Evolutionary conservation across 257 asterid species (phyloP).

Genomic region (Penstemon newberryi): DNA sequence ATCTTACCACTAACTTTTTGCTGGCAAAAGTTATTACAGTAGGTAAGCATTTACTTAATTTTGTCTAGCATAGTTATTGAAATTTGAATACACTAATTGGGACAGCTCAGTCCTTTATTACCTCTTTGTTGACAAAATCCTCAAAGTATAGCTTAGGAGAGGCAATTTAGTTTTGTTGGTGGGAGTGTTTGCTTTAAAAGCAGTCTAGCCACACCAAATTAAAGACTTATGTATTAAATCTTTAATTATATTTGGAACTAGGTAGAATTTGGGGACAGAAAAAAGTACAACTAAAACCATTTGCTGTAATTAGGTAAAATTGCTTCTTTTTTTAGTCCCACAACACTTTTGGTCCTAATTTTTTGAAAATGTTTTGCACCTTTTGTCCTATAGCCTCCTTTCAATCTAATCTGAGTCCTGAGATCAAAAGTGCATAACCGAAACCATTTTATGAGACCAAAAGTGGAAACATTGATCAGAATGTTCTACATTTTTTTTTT

Average conservation of each 20-base stretch:
- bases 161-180: not conserved
- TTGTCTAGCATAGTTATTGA: not conserved
- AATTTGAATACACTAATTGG: not conserved
- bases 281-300: not conserved
- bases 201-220: not conserved
- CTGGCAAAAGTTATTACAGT: not conserved
- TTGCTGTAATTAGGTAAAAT: too few relatives aligned
- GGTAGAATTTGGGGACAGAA: not conserved
- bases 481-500: not conserved
- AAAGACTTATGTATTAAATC: not conserved
- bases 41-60: not conserved
- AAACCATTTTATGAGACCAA: too few relatives aligned
- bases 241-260: not conserved
- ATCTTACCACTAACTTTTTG: not conserved
- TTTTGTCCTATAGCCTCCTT: too few relatives aligned
- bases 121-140: not conserved
- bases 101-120: not conserved
- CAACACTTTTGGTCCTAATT: too few relatives aligned
- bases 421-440: too few relatives aligned
- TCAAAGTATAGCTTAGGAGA: not conserved
- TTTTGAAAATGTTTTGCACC: too few relatives aligned
- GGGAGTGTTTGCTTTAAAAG: not conserved
- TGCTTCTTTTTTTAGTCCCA: too few relatives aligned
- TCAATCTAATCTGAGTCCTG: too few relatives aligned
- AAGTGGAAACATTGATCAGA: too few relatives aligned